A percentile compares a stretch with the other conserved stretches of the same genome.
Evolutionary conservation across 306 rosid species (phyloP).

Genomic region (Prunus mira): DNA sequence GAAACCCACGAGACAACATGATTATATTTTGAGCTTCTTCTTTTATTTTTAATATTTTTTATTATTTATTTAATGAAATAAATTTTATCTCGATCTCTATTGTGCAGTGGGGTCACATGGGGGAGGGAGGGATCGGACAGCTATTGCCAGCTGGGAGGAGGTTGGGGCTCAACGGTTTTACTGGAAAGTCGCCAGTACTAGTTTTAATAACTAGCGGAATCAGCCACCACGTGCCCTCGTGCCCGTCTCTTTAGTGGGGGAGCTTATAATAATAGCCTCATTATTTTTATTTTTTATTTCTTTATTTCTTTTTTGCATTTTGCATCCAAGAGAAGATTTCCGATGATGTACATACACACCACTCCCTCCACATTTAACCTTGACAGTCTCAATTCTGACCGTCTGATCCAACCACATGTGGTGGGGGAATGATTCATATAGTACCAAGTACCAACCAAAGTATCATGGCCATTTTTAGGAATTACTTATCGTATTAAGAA

Average conservation of each 20-base stretch:
- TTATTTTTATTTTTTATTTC: not conserved
- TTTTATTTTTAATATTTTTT: not conserved
- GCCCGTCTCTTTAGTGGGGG: constrained; percentile 40
- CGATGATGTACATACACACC: not conserved
- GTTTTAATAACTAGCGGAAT: constrained; percentile 39
- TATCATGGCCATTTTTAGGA: no score
- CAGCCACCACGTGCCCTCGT: constrained; percentile 81
- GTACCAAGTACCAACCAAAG: not conserved
- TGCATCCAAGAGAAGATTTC: constrained; percentile 10
- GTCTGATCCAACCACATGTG: not conserved
- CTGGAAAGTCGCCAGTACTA: constrained; percentile 68
- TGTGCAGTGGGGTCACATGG: constrained; percentile 31
- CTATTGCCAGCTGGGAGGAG: constrained; percentile 80
- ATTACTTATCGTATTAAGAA: no score
- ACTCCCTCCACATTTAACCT: not conserved
- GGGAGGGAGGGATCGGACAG: constrained; percentile 47
- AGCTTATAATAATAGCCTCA: constrained; percentile 23
- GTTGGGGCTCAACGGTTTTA: constrained; percentile 78
- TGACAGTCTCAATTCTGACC: not conserved
- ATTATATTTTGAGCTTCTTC: not conserved
- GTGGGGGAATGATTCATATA: not conserved
- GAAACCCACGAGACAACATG: not conserved
- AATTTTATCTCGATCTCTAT: not conserved
- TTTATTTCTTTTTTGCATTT: not conserved
- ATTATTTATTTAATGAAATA: not conserved